Conservation (phyloP, 148 eudicot species). For the Selenicereus undatus region DNA sequence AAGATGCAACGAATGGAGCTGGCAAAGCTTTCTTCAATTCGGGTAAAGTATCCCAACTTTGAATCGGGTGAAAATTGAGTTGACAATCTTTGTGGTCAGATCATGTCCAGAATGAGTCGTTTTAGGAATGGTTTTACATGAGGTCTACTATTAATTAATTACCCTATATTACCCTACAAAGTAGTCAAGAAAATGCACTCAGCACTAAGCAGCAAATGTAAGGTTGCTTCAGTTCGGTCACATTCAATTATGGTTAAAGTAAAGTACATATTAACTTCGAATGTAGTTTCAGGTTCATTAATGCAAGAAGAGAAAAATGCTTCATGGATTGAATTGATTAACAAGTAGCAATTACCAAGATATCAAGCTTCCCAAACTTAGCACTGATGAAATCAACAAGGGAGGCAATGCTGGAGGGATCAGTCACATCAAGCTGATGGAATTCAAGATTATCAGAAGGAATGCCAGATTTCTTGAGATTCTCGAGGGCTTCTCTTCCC, state of each 20-base stretch:
- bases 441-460: constrained; percentile 22
- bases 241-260: not conserved
- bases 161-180: no score
- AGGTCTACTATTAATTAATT: not conserved
- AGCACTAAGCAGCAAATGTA: not conserved
- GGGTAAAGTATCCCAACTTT: no score
- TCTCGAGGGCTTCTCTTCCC: not conserved
- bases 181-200: not conserved
- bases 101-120: not conserved
- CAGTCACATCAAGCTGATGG: constrained; percentile 42
- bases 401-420: constrained; percentile 23
- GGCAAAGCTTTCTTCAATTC: no score
- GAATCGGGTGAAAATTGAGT: no score
- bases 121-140: not conserved
- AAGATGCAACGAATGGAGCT: no score
- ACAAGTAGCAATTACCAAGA: constrained; percentile 28
- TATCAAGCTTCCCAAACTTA: constrained; percentile 48
- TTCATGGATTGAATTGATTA: not conserved
- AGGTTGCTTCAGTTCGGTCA: not conserved
- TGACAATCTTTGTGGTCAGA: no score
- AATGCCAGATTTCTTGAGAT: not conserved
- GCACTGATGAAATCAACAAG: constrained; percentile 34
- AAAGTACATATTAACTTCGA: not conserved
- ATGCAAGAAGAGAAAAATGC: not conserved
- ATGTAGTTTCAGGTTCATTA: not conserved